Evolutionary conservation across 371 early-diverging fungal species (phyloP).

Genomic region (Zychaea mexicana): DNA sequence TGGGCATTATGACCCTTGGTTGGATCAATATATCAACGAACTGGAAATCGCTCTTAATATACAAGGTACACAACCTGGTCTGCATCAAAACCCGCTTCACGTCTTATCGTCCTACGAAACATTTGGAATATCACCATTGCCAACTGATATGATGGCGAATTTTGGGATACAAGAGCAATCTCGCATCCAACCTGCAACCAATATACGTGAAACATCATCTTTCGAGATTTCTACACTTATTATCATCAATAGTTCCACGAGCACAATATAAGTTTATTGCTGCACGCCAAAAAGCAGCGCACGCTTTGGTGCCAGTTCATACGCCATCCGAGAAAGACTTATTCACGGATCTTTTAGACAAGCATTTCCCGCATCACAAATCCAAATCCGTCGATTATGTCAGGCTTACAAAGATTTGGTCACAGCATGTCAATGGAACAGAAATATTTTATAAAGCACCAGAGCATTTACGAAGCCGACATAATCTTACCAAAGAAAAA

Average conservation of each 20-base stretch:
- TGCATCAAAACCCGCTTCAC: too few species aligned
- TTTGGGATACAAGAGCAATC: too few species aligned
- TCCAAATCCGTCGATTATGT: background rate
- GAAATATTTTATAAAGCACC: background rate
- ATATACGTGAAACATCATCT: background rate
- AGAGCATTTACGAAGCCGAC: background rate
- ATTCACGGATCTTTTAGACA: background rate
- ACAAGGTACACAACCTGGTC: too few species aligned
- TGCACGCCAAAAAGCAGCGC: background rate
- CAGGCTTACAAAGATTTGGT: background rate
- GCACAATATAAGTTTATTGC: background rate
- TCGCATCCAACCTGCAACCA: too few species aligned
- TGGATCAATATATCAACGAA: too few species aligned
- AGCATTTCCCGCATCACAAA: background rate
- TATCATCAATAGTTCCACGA: background rate
- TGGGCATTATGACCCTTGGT: too few species aligned
- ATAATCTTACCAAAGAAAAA: background rate
- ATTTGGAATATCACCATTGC: too few species aligned
- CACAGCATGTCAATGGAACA: background rate
- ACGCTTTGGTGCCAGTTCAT: background rate
- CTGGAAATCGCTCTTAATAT: too few species aligned
- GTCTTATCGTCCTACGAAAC: too few species aligned
- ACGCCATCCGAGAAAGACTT: background rate
- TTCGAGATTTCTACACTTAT: background rate
- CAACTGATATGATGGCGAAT: too few species aligned